phyloP scores from a whole-genome alignment of 2,329 filamentous ascomycete species.

The Nothophoma quercina region DNA sequence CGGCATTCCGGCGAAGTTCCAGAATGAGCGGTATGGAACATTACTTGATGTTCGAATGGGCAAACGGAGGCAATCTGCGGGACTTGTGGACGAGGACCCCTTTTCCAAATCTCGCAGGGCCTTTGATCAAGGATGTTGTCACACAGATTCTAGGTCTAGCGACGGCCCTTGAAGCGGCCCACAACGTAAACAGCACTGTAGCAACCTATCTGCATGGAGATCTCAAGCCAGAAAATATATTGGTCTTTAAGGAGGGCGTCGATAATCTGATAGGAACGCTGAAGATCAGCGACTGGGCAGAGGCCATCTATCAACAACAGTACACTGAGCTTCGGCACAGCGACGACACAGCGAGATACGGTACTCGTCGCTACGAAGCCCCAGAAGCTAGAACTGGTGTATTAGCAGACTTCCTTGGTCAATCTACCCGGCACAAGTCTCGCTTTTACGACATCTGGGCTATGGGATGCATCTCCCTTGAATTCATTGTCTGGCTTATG shows the following conservation, averaged over 20 bases:
- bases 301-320: background rate
- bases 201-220: conserved; percentile 40
- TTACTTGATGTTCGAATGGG: background rate
- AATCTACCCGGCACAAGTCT: conserved; percentile 11
- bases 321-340: background rate
- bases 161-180: background rate
- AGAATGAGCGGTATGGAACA: background rate
- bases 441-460: conserved; percentile 35
- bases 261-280: background rate
- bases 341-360: background rate
- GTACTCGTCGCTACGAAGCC: background rate
- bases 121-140: background rate
- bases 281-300: conserved; percentile 1
- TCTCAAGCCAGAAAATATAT: conserved; percentile 51
- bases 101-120: background rate
- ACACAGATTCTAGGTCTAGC: background rate
- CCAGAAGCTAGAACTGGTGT: background rate
- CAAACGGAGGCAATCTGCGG: background rate
- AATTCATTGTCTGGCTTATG: conserved; percentile 31
- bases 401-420: background rate
- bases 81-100: background rate
- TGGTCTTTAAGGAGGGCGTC: conserved; percentile 35
- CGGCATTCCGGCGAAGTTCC: background rate
- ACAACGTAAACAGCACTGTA: background rate
- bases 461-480: conserved; percentile 32